These are phyloP conservation scores for Psilocybe sp. DNA, from an alignment of 768 basidiomycete genomes.

Conservation along the genomic window DNA sequence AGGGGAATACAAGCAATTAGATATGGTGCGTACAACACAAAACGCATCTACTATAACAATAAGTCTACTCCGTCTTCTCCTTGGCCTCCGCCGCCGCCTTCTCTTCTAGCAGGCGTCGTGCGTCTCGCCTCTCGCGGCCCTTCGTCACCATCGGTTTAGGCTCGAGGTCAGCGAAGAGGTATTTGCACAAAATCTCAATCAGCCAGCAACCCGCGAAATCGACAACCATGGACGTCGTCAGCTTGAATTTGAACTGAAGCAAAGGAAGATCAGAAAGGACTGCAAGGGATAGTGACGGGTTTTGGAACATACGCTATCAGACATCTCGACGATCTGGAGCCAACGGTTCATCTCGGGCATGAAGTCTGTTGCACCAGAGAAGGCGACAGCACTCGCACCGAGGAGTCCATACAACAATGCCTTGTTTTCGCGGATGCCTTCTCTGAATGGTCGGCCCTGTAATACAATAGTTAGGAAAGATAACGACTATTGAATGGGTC, in stretches of 20 bases:
- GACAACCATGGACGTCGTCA: slow-evolving; percentile 79
- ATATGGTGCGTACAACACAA: too few relatives aligned
- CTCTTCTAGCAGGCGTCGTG: slow-evolving; percentile 35
- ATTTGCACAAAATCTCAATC: slow-evolving; percentile 81
- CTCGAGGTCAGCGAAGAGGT: slow-evolving; percentile 83
- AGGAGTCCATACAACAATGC: slow-evolving; percentile 92
- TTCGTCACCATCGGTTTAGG: slow-evolving; percentile 83
- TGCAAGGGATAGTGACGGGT: background rate
- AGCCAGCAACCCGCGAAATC: slow-evolving; percentile 90
- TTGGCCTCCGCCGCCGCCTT: background rate
- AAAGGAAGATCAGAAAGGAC: background rate
- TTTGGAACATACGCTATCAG: slow-evolving; percentile 51
- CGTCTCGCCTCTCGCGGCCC: slow-evolving; percentile 78
- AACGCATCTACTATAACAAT: background rate
- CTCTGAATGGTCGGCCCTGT: slow-evolving; percentile 94
- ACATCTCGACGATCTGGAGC: slow-evolving; percentile 96
- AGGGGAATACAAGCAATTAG: too few relatives aligned
- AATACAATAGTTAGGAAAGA: background rate
- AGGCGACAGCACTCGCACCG: slow-evolving; percentile 86
- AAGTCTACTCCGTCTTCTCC: background rate
- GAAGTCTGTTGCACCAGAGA: slow-evolving; percentile 91
- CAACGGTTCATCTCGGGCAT: slow-evolving; percentile 94
- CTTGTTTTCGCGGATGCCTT: slow-evolving; percentile 93
- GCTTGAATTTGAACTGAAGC: slow-evolving; percentile 86
- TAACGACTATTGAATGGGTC: background rate